Percentiles rank a stretch among this genome's conserved stretches.
Evolutionary conservation across 2,329 filamentous ascomycete species (phyloP).

Genomic region (Lasiodiplodia theobromae): DNA sequence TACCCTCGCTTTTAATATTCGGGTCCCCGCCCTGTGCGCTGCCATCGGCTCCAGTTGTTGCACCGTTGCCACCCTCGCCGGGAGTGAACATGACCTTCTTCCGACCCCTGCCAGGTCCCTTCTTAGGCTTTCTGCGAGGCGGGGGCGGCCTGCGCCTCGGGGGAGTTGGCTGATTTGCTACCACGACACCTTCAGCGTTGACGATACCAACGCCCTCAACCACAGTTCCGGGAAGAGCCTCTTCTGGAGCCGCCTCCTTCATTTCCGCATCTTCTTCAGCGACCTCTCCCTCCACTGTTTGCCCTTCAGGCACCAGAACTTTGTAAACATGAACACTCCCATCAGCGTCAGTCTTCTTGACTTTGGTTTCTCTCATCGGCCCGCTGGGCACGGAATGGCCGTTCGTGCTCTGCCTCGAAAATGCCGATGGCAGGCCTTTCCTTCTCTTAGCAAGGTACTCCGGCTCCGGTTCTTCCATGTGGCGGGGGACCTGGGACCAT

Average conservation of each 20-base stretch:
- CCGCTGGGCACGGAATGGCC: conserved; percentile 22
- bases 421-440: conserved; percentile 62
- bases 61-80: conserved; percentile 53
- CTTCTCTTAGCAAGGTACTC: conserved; percentile 69
- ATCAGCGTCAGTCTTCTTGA: conserved; percentile 75
- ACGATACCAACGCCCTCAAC: conserved; percentile 67
- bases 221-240: conserved; percentile 60
- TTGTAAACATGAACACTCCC: conserved; percentile 87
- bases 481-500: conserved; percentile 64
- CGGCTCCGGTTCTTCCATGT: conserved; percentile 64
- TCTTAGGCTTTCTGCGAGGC: conserved; percentile 78
- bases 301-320: conserved; percentile 79
- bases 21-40: conserved; percentile 38
- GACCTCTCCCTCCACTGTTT: conserved; percentile 82
- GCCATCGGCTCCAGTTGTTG: conserved; percentile 39
- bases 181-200: conserved; percentile 67
- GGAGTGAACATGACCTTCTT: conserved; percentile 69
- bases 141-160: conserved; percentile 72
- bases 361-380: conserved; percentile 77
- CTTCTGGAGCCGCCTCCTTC: conserved; percentile 50
- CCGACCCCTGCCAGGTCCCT: conserved; percentile 80
- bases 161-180: conserved; percentile 59
- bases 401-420: conserved; percentile 30
- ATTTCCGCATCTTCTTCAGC: conserved; percentile 62
- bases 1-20: conserved; percentile 49